Conservation (phyloP, 2,329 filamentous ascomycete species). For the Colletotrichum tofieldiae region DNA sequence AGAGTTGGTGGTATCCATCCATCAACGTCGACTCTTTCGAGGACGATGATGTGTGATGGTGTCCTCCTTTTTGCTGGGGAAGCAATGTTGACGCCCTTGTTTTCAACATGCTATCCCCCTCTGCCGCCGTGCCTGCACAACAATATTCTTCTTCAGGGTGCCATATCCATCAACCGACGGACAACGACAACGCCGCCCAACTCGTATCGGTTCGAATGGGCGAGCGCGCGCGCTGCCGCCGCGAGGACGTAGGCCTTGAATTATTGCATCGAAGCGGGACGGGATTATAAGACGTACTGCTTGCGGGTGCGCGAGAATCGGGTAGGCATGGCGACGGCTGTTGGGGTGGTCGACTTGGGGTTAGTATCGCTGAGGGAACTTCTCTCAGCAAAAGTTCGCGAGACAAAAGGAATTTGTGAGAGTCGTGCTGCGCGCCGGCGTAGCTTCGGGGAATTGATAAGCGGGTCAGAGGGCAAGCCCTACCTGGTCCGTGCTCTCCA, state of each 20-base stretch:
- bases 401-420: conserved; percentile 52
- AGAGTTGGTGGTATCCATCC: conserved; percentile 13
- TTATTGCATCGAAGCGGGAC: conserved; percentile 16
- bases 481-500: conserved; percentile 47
- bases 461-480: conserved; percentile 60
- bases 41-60: neutral
- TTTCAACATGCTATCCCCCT: conserved; percentile 20
- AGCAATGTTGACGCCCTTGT: conserved; percentile 29
- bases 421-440: conserved; percentile 57
- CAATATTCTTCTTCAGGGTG: conserved; percentile 12
- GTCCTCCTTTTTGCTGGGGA: conserved; percentile 15
- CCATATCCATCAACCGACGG: conserved; percentile 19
- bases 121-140: conserved; percentile 21
- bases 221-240: neutral
- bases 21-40: neutral
- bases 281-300: conserved; percentile 71
- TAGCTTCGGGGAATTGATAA: conserved; percentile 54
- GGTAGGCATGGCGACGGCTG: conserved; percentile 67
- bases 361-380: conserved; percentile 52
- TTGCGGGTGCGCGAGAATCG: conserved; percentile 83
- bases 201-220: conserved; percentile 9
- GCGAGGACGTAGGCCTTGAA: conserved; percentile 35
- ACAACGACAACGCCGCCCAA: conserved; percentile 40
- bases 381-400: conserved; percentile 49
- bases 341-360: conserved; percentile 51